Evolutionary conservation across 805 yeast species (phyloP).

Genomic region (Sugiyamaella qingdaonensis): DNA sequence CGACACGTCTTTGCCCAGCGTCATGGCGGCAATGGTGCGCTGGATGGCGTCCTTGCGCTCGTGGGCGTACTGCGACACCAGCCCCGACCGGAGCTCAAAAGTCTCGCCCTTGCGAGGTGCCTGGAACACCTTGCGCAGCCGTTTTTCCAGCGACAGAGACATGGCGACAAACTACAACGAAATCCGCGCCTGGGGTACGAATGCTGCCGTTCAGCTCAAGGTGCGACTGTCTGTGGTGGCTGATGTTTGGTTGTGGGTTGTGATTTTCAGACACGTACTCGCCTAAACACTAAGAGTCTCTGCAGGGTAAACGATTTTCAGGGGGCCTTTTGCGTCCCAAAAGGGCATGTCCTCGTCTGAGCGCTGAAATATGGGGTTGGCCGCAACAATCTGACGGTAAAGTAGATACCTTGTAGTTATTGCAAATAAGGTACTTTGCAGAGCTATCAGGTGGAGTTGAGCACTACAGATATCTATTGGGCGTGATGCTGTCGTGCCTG

Average conservation of each 20-base stretch:
- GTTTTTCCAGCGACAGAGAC: slow-evolving; percentile 38
- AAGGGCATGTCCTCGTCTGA: no score
- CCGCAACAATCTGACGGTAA: no score
- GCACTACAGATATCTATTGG: no score
- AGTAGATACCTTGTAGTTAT: no score
- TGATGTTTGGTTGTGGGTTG: neutral
- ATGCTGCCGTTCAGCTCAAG: no score
- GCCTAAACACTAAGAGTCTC: neutral
- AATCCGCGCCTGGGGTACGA: no score
- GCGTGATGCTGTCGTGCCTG: no score
- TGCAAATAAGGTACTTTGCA: no score
- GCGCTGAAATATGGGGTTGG: no score
- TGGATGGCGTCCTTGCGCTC: slow-evolving; percentile 94
- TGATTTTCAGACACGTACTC: neutral
- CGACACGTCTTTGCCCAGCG: slow-evolving; percentile 94
- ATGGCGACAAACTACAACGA: neutral
- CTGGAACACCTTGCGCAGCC: slow-evolving; percentile 53
- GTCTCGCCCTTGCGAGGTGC: slow-evolving; percentile 64
- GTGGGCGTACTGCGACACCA: slow-evolving; percentile 90
- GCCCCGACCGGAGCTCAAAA: slow-evolving; percentile 82
- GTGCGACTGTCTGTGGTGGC: neutral
- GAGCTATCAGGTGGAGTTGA: no score
- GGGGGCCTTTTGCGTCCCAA: no score
- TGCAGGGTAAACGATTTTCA: neutral
- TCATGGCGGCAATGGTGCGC: slow-evolving; percentile 96